These are phyloP conservation scores for Acer yangbiense DNA, from an alignment of 345 rosid species.

Conservation along the genomic window DNA sequence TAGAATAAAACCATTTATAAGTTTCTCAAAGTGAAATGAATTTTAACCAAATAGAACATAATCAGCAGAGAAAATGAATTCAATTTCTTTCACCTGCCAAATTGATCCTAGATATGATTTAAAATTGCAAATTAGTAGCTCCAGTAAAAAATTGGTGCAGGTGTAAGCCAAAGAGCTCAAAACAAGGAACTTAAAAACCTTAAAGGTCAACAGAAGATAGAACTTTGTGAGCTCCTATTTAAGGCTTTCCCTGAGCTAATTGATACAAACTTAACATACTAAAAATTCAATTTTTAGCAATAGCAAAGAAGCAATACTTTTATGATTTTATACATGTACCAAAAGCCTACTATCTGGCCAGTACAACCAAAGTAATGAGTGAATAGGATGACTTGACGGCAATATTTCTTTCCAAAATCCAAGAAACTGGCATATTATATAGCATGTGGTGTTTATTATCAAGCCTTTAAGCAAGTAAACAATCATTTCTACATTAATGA, in stretches of 20 bases:
- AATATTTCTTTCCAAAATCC: not conserved
- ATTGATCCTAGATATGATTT: not conserved
- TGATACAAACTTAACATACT: not conserved
- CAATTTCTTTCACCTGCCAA: conserved; percentile 5
- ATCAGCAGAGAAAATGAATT: not conserved
- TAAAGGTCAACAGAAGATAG: not conserved
- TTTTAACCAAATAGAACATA: not conserved
- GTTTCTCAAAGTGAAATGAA: not conserved
- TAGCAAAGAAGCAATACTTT: not conserved
- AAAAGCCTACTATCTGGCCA: not conserved
- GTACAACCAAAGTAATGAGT: not conserved
- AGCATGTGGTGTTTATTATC: not conserved
- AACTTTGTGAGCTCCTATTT: not conserved
- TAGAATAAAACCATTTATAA: conserved; percentile 14
- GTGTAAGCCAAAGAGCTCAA: not conserved
- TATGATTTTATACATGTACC: not conserved
- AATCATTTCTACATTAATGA: not conserved
- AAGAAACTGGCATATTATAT: not conserved
- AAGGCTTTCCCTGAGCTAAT: not conserved
- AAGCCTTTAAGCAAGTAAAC: not conserved
- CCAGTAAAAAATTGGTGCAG: not conserved
- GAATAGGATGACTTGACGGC: not conserved
- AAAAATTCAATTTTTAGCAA: not conserved
- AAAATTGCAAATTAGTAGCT: not conserved
- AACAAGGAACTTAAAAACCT: not conserved